Conservation (phyloP, 2,329 filamentous ascomycete species). For the Aspergillus novofumigatus region DNA sequence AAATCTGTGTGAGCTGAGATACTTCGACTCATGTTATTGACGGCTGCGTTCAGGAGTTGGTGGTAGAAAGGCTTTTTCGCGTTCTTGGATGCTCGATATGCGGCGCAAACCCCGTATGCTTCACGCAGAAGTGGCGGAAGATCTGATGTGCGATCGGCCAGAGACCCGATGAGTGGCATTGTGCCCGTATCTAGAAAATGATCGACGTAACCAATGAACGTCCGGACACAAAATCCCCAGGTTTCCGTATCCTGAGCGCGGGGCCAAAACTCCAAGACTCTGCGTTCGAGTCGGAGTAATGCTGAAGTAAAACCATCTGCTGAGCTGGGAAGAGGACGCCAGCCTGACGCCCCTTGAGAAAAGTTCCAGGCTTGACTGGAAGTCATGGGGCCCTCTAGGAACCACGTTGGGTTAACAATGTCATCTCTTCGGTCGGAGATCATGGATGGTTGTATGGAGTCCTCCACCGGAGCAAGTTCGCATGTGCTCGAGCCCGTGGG, state of each 20-base stretch:
- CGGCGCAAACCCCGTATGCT: constrained; percentile 2
- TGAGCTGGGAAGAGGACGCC: neutral
- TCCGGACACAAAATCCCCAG: constrained; percentile 1
- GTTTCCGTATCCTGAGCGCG: constrained; percentile 1
- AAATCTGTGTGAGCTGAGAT: neutral
- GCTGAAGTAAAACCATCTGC: neutral
- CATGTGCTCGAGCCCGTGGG: neutral
- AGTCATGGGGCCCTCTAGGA: neutral
- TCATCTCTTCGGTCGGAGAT: neutral
- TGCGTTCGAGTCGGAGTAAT: neutral
- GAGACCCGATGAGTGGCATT: neutral
- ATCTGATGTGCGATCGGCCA: neutral
- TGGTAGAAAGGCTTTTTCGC: neutral
- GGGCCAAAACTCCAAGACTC: constrained; percentile 5
- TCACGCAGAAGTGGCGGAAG: neutral
- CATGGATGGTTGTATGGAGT: neutral
- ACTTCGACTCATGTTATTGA: neutral
- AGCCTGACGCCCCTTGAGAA: neutral
- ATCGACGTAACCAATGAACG: neutral
- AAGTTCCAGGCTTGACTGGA: neutral
- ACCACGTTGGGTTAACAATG: neutral
- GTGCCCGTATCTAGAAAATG: neutral
- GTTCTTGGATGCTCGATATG: neutral
- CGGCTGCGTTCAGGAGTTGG: neutral
- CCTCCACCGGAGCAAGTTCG: neutral